Conservation (phyloP, 768 basidiomycete species). For the Thelephora aurantiotincta region DNA sequence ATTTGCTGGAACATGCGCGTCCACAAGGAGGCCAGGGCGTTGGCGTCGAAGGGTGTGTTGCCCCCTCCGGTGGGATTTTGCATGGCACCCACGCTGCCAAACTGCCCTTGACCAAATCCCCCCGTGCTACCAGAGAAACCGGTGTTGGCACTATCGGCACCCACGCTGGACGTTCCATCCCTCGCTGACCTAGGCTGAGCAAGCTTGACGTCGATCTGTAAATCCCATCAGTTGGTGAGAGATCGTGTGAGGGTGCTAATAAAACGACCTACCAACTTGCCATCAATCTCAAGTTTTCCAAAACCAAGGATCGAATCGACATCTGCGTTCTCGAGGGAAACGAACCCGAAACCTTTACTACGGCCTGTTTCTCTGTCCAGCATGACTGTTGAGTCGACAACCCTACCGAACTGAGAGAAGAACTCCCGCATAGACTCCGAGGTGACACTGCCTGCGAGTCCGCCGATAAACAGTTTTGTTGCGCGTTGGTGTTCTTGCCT, state of each 20-base stretch:
- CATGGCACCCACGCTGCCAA: conserved; percentile 14
- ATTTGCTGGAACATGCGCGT: conserved; percentile 91
- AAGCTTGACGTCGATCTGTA: conserved; percentile 90
- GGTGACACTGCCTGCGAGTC: conserved; percentile 82
- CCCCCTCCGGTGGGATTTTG: conserved; percentile 15
- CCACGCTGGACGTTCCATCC: conserved; percentile 30
- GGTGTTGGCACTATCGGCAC: conserved; percentile 17
- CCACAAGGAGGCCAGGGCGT: conserved; percentile 84
- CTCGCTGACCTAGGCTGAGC: conserved; percentile 85
- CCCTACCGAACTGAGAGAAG: conserved; percentile 88
- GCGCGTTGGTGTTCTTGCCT: conserved; percentile 89
- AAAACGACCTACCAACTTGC: conserved; percentile 65
- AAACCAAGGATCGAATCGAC: conserved; percentile 82
- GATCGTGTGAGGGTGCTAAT: neutral
- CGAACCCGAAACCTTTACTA: conserved; percentile 96
- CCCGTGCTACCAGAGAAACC: conserved; percentile 12
- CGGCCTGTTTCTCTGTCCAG: conserved; percentile 89
- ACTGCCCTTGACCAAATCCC: conserved; percentile 27
- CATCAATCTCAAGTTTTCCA: conserved; percentile 85
- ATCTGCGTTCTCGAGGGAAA: conserved; percentile 87
- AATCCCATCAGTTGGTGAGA: neutral
- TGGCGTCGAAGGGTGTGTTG: conserved; percentile 75
- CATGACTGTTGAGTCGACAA: conserved; percentile 98
- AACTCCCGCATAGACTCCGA: conserved; percentile 88
- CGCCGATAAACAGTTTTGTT: conserved; percentile 93